A percentile compares a stretch with the other conserved stretches of the same genome.
Conservation (phyloP, 192 early-diverging fungal genomes). For the Cetraspora pellucida region DNA sequence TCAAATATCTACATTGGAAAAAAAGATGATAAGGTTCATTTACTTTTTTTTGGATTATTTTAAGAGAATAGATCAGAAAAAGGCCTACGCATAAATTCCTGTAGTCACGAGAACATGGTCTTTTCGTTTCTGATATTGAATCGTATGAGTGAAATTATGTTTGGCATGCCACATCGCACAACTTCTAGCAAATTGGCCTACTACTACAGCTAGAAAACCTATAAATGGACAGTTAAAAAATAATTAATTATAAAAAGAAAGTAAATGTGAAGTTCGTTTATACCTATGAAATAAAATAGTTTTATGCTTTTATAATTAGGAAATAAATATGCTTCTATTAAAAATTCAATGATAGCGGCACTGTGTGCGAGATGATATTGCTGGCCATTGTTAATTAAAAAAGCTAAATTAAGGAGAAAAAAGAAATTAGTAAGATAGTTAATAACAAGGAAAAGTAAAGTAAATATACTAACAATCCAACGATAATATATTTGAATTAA, state of each 20-base stretch:
- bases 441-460: no score
- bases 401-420: slow-evolving; percentile 50
- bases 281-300: slow-evolving; percentile 30
- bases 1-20: slow-evolving; percentile 58
- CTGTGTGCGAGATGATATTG: slow-evolving; percentile 72
- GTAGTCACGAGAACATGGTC: slow-evolving; percentile 82
- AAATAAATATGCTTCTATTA: slow-evolving; percentile 66
- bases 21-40: slow-evolving; percentile 18
- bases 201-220: slow-evolving; percentile 65
- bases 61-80: slow-evolving; percentile 2
- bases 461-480: slow-evolving; percentile 62
- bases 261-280: background rate
- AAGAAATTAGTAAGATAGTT: background rate
- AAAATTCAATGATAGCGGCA: slow-evolving; percentile 69
- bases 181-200: slow-evolving; percentile 76
- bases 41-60: background rate
- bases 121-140: slow-evolving; percentile 67
- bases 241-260: background rate
- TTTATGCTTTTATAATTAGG: slow-evolving; percentile 53
- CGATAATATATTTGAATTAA: slow-evolving; percentile 66
- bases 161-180: slow-evolving; percentile 91
- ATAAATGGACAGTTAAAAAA: slow-evolving; percentile 12
- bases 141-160: slow-evolving; percentile 83
- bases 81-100: slow-evolving; percentile 79
- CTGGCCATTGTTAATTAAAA: slow-evolving; percentile 72